Conservation (phyloP, 495 filamentous ascomycete genomes). For the Usnea hakonensis region DNA sequence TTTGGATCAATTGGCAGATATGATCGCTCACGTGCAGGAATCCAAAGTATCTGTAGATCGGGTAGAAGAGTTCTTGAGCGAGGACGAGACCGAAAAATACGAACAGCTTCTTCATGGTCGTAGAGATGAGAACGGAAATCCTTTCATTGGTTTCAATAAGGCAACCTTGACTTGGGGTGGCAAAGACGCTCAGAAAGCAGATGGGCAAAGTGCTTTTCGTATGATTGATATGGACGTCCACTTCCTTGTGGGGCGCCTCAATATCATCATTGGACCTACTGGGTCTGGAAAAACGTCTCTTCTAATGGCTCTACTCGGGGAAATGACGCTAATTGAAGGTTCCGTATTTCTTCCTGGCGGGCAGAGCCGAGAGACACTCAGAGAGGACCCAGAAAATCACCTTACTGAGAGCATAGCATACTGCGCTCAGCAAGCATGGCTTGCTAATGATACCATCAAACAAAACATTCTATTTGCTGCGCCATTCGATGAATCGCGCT, state of each 20-base stretch:
- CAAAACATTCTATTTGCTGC: conserved; percentile 94
- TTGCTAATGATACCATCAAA: conserved; percentile 92
- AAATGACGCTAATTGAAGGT: conserved; percentile 86
- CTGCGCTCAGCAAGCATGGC: conserved; percentile 96
- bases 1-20: conserved; percentile 93
- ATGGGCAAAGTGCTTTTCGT: conserved; percentile 64
- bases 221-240: conserved; percentile 69
- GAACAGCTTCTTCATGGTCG: conserved; percentile 65
- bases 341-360: conserved; percentile 76
- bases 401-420: conserved; percentile 90
- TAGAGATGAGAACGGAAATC: conserved; percentile 48
- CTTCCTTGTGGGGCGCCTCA: conserved; percentile 73
- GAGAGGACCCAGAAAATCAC: conserved; percentile 72
- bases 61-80: conserved; percentile 88
- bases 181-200: conserved; percentile 50
- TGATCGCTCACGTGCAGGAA: conserved; percentile 98
- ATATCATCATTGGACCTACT: conserved; percentile 86
- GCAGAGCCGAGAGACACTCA: conserved; percentile 73
- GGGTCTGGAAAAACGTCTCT: conserved; percentile 93
- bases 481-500: conserved; percentile 72
- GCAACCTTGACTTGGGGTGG: conserved; percentile 86
- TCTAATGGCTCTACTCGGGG: conserved; percentile 91
- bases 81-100: conserved; percentile 96
- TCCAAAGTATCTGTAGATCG: conserved; percentile 94
- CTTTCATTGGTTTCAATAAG: conserved; percentile 72